Conservation (phyloP, 371 early-diverging fungal species). For the Lichtheimia hyalospora region DNA sequence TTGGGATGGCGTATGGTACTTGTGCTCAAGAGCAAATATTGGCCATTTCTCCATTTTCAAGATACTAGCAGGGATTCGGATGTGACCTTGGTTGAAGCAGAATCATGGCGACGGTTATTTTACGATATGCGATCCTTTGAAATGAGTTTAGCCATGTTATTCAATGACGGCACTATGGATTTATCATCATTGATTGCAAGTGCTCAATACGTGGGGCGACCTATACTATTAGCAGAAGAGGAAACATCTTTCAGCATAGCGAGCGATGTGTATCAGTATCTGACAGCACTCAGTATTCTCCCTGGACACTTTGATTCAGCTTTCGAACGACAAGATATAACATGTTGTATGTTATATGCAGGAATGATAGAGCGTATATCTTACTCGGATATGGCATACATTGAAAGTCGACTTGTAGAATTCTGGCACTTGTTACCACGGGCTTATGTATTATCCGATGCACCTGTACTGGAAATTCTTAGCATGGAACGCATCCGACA, state of each 20-base stretch:
- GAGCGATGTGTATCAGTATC: conserved; percentile 14
- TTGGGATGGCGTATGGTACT: conserved; percentile 38
- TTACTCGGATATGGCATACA: conserved; percentile 16
- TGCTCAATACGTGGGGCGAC: conserved; percentile 29
- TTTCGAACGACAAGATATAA: conserved; percentile 7
- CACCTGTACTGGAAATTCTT: conserved; percentile 24
- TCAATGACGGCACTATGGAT: conserved; percentile 21
- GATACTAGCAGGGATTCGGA: not conserved
- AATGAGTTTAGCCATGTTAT: conserved; percentile 20
- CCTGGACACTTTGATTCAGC: conserved; percentile 20
- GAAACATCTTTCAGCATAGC: not conserved
- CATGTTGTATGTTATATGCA: conserved; percentile 21
- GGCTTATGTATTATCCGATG: conserved; percentile 22
- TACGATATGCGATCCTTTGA: conserved; percentile 29
- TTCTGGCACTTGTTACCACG: conserved; percentile 34
- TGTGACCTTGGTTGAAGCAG: conserved; percentile 18
- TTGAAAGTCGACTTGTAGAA: conserved; percentile 27
- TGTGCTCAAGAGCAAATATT: conserved; percentile 22
- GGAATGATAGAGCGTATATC: conserved; percentile 21
- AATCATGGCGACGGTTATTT: conserved; percentile 40
- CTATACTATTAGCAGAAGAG: conserved; percentile 20
- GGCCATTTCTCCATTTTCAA: conserved; percentile 1
- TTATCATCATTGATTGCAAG: conserved; percentile 18
- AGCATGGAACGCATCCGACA: conserved; percentile 32
- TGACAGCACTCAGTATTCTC: conserved; percentile 19